A percentile compares a stretch with the other conserved stretches of the same genome.
phyloP scores from a whole-genome alignment of 2,329 filamentous ascomycete species.

The Tolypocladium cylindrosporum region DNA sequence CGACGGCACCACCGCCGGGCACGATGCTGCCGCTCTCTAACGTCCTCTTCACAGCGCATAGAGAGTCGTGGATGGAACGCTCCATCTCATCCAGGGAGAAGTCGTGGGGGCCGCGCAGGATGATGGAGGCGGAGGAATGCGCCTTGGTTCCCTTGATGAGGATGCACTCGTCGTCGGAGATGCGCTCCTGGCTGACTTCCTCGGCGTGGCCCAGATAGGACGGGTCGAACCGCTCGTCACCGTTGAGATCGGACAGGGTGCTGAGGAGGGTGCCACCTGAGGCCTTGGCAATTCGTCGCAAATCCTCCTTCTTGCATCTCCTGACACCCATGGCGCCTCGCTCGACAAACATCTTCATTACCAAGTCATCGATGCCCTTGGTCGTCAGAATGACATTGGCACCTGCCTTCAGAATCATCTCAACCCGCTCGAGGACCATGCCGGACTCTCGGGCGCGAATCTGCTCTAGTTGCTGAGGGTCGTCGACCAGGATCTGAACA shows the following conservation, averaged over 20 bases:
- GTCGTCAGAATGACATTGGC: constrained; percentile 95
- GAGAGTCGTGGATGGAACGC: constrained; percentile 91
- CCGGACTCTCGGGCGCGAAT: constrained; percentile 87
- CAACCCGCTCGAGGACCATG: constrained; percentile 86
- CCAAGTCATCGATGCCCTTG: constrained; percentile 96
- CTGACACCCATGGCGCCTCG: constrained; percentile 91
- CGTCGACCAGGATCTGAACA: constrained; percentile 96
- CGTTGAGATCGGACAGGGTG: constrained; percentile 91
- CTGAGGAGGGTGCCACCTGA: constrained; percentile 89
- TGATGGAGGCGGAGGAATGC: constrained; percentile 88
- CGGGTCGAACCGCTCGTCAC: constrained; percentile 91
- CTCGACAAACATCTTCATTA: constrained; percentile 90
- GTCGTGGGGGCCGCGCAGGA: constrained; percentile 91
- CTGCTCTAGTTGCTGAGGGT: constrained; percentile 94
- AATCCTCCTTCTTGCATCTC: constrained; percentile 96
- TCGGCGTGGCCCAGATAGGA: constrained; percentile 86
- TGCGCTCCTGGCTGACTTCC: constrained; percentile 95
- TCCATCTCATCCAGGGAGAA: constrained; percentile 99
- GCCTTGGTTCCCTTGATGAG: constrained; percentile 92
- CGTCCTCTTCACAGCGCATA: constrained; percentile 94
- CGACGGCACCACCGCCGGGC: constrained; percentile 89
- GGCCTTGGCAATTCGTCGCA: constrained; percentile 89
- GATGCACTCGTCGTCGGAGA: constrained; percentile 98
- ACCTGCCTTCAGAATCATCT: constrained; percentile 95
- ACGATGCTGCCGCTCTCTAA: constrained; percentile 95